Percentiles rank a stretch among this genome's conserved stretches.
phyloP scores from a whole-genome alignment of 371 early-diverging fungal genomes.

The Conidiobolus coronatus region DNA sequence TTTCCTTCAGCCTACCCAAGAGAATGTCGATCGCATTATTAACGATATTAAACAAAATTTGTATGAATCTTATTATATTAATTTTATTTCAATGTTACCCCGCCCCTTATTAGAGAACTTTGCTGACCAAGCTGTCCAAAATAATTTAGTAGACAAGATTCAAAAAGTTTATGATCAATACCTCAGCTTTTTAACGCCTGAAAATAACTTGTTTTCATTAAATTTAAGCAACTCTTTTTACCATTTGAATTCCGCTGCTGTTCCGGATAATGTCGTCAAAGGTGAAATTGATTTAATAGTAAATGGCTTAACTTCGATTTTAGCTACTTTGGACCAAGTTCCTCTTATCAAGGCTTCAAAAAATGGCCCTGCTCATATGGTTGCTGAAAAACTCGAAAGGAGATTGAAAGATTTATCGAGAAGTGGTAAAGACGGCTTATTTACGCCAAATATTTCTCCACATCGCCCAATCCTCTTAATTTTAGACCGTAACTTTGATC shows the following conservation, averaged over 20 bases:
- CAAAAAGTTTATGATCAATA: slow-evolving; percentile 84
- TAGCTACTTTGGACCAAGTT: slow-evolving; percentile 61
- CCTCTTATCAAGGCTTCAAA: slow-evolving; percentile 78
- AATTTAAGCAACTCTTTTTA: slow-evolving; percentile 60
- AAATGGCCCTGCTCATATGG: slow-evolving; percentile 83
- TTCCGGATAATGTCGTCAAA: slow-evolving; percentile 60
- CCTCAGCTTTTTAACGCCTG: slow-evolving; percentile 77
- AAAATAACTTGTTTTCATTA: slow-evolving; percentile 88
- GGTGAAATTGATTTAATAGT: slow-evolving; percentile 51
- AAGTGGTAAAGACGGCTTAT: not conserved
- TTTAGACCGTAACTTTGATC: slow-evolving; percentile 87
- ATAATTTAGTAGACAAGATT: slow-evolving; percentile 45
- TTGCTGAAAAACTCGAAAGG: slow-evolving; percentile 69
- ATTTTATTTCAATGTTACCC: slow-evolving; percentile 76
- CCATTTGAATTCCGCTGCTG: slow-evolving; percentile 48
- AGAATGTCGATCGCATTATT: slow-evolving; percentile 49
- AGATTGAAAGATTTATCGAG: slow-evolving; percentile 43
- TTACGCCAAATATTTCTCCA: not conserved
- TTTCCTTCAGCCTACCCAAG: slow-evolving; percentile 78
- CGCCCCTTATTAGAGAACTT: slow-evolving; percentile 84
- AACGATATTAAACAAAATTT: slow-evolving; percentile 75
- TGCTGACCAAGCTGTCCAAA: slow-evolving; percentile 47
- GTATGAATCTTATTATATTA: slow-evolving; percentile 89
- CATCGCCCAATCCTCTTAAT: slow-evolving; percentile 49
- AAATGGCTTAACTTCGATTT: slow-evolving; percentile 64